phyloP scores from a whole-genome alignment of 169 alveolate genomes.

The Besnoitia besnoiti region DNA sequence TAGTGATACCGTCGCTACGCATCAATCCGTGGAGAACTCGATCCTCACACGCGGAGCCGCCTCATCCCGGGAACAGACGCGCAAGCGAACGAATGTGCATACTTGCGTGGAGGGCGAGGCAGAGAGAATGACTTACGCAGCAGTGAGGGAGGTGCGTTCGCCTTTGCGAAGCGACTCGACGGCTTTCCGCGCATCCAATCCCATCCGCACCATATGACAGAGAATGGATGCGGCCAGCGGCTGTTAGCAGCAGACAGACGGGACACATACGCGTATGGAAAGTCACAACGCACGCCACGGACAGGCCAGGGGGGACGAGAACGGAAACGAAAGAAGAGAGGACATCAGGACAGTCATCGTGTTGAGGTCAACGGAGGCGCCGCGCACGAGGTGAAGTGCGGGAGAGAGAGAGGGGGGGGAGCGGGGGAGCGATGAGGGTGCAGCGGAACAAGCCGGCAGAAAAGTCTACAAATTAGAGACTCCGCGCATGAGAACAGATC shows the following conservation, averaged over 20 bases:
- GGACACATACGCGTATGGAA: background rate
- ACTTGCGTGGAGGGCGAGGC: background rate
- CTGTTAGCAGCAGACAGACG: background rate
- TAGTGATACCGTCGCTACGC: too few relatives aligned
- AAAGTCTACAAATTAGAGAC: background rate
- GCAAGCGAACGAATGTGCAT: too few relatives aligned
- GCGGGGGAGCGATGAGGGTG: background rate
- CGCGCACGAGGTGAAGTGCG: too few relatives aligned
- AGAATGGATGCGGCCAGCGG: background rate
- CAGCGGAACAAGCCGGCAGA: background rate
- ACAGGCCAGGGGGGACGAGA: background rate
- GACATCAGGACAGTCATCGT: too few relatives aligned
- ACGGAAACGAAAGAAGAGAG: background rate
- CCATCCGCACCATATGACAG: background rate
- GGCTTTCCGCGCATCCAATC: background rate
- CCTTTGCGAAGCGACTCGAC: background rate
- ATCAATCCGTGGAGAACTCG: too few relatives aligned
- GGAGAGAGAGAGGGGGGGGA: background rate
- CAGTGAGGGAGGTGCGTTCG: background rate
- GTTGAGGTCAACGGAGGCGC: too few relatives aligned
- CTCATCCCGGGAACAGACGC: too few relatives aligned
- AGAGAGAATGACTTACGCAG: background rate
- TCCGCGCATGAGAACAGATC: too few relatives aligned
- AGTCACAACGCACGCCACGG: background rate
- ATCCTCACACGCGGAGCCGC: too few relatives aligned